These are phyloP conservation scores for Aschersonia sp. DNA, from an alignment of 2,329 filamentous ascomycete genomes.

Conservation along the genomic window DNA sequence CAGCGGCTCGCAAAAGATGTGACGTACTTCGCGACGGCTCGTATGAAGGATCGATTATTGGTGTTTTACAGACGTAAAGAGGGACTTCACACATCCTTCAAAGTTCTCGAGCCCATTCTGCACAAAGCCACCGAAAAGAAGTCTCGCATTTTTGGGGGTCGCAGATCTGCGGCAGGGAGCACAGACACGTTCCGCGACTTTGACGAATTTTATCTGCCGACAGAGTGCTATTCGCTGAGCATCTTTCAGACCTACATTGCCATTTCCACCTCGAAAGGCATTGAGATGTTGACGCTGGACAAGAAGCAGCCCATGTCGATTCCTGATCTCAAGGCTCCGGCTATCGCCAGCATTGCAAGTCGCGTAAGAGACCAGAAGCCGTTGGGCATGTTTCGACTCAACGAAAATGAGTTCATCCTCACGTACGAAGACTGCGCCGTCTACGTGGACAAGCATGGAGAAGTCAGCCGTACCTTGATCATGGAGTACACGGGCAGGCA, in stretches of 20 bases:
- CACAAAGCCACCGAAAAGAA: constrained; percentile 84
- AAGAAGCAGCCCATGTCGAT: constrained; percentile 95
- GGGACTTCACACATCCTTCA: constrained; percentile 84
- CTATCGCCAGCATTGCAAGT: constrained; percentile 71
- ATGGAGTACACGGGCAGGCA: constrained; percentile 97
- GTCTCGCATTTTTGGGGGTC: constrained; percentile 49
- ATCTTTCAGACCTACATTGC: constrained; percentile 91
- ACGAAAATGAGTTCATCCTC: constrained; percentile 81
- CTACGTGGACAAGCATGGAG: constrained; percentile 96
- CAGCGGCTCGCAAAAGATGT: constrained; percentile 89
- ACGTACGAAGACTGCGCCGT: constrained; percentile 94
- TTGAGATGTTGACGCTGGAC: constrained; percentile 92
- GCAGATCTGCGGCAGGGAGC: constrained; percentile 46
- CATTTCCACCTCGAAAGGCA: constrained; percentile 79
- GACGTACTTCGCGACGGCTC: constrained; percentile 87
- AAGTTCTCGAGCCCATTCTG: constrained; percentile 88
- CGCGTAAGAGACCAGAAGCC: constrained; percentile 75
- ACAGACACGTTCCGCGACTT: constrained; percentile 97
- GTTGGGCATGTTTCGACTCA: constrained; percentile 91
- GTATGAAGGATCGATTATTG: constrained; percentile 91
- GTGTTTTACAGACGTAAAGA: constrained; percentile 97
- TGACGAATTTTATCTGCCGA: constrained; percentile 96
- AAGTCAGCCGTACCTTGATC: constrained; percentile 83
- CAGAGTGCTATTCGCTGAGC: constrained; percentile 89
- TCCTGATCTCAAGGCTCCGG: constrained; percentile 66